These are phyloP conservation scores for Paraphoma chrysanthemicola DNA, from an alignment of 2,329 filamentous ascomycete species.

Conservation along the genomic window DNA sequence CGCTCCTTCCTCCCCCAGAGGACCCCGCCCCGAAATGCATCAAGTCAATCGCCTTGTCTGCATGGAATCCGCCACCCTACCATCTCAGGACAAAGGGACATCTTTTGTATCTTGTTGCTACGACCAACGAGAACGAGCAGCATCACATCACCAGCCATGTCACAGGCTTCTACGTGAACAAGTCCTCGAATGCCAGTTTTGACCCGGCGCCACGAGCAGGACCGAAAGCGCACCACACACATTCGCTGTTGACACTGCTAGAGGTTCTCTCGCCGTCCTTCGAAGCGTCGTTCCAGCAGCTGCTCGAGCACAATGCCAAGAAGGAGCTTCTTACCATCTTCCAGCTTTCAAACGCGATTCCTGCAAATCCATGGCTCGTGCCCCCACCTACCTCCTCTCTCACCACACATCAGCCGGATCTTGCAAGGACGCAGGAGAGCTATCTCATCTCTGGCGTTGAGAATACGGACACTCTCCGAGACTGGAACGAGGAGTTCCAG, in stretches of 20 bases:
- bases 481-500: slow-evolving; percentile 99
- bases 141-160: slow-evolving; percentile 92
- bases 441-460: slow-evolving; percentile 90
- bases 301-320: slow-evolving; percentile 84
- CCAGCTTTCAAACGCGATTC: slow-evolving; percentile 93
- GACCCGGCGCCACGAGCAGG: slow-evolving; percentile 82
- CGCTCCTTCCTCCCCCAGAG: slow-evolving; percentile 71
- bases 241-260: slow-evolving; percentile 86
- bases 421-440: slow-evolving; percentile 89
- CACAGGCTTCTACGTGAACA: slow-evolving; percentile 96
- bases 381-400: slow-evolving; percentile 69
- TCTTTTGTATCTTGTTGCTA: slow-evolving; percentile 85
- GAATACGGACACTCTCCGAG: slow-evolving; percentile 89
- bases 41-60: slow-evolving; percentile 84
- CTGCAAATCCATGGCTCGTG: slow-evolving; percentile 90
- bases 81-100: slow-evolving; percentile 91
- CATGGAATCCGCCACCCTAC: slow-evolving; percentile 96
- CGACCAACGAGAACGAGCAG: slow-evolving; percentile 93
- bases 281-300: slow-evolving; percentile 72
- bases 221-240: slow-evolving; percentile 79
- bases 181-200: slow-evolving; percentile 93
- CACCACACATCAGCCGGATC: slow-evolving; percentile 78
- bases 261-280: slow-evolving; percentile 84
- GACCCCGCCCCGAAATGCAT: slow-evolving; percentile 84
- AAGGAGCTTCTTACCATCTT: slow-evolving; percentile 91